A percentile compares a stretch with the other conserved stretches of the same genome.
Evolutionary conservation across 179 eudicot species (phyloP).

Genomic region (Actinidia arguta): DNA sequence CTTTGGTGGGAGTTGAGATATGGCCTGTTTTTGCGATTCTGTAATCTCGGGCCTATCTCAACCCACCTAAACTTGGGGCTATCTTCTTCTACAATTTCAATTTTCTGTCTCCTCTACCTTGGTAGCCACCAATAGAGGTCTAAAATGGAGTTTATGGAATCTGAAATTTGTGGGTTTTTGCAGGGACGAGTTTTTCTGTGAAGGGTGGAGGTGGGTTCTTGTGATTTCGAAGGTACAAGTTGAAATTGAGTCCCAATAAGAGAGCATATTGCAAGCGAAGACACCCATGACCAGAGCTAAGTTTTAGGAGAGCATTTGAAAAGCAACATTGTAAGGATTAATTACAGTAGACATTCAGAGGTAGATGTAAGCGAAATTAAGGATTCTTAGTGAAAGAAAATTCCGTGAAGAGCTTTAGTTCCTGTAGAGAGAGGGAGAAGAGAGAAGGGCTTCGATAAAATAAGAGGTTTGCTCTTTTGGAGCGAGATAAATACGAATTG

Average conservation of each 20-base stretch:
- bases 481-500: no score
- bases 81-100: conserved; percentile 33
- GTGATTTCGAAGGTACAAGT: not conserved
- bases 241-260: conserved; percentile 16
- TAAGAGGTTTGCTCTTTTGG: no score
- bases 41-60: conserved; percentile 47
- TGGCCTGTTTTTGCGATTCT: conserved; percentile 52
- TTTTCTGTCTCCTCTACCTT: conserved; percentile 16
- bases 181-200: not conserved
- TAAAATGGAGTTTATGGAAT: not conserved
- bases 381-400: no score
- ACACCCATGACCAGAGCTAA: conserved; percentile 11
- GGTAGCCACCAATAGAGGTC: not conserved
- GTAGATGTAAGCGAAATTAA: not conserved
- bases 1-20: conserved; percentile 56
- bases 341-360: not conserved
- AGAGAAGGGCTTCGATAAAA: not conserved
- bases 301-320: not conserved
- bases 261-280: conserved; percentile 9
- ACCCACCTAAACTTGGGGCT: conserved; percentile 57
- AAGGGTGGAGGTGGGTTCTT: conserved; percentile 5
- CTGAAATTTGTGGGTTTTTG: conserved; percentile 11
- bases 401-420: no score
- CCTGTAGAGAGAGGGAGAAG: not conserved
- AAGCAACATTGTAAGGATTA: not conserved